Base-by-base conservation (phyloP, 805 yeast species). In the Teunomyces lycoperdinae region DNA sequence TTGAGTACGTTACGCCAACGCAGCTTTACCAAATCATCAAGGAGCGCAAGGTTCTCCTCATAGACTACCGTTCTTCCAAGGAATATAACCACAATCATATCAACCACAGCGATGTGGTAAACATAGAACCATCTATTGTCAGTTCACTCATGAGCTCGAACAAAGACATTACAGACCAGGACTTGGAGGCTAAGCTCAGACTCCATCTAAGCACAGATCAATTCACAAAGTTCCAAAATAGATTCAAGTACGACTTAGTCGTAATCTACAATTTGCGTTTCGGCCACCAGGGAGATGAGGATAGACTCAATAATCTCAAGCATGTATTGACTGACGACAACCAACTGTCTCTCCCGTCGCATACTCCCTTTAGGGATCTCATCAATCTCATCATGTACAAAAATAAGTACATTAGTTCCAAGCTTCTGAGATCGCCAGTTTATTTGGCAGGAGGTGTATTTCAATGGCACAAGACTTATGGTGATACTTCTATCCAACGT, bases 51-150 rank as follows among this genome's bases (percentile, higher is more conserved):
- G 58, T 85, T 0, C 69, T 91, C n/a, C 51, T 91, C 9, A 76
- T 92, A 5, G 98, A 92, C 62, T 76, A 83, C 36, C 71, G 97
- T 54, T 70, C 84, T 13, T 71, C 84, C 34, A 71, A 70, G 14
- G 83, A 80, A 32, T 90, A 77, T 59, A 78, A 80, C 42, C 68
- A 70, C 38, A 78, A 79, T 42, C 97, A 89, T 63, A 81, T 91
- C 17, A 69, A 77, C 9, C 68, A 80, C 24, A 66, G 70, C 2
- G 79, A 85, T 46, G 63, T 86, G 7, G 75, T 88, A 9, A 87
- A 91, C 60, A 76, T 91, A 14, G 96, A 89, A 45, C 97, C 97
- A 0, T 44, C 53, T 3, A 46, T 52, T 20, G 41, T 66, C 1
- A 45, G 44, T 17, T 43, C 54, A 27, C 43, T 70, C 6, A 44